Conservation (phyloP, 2,329 filamentous ascomycete species). For the Tolypocladium capitatum region DNA sequence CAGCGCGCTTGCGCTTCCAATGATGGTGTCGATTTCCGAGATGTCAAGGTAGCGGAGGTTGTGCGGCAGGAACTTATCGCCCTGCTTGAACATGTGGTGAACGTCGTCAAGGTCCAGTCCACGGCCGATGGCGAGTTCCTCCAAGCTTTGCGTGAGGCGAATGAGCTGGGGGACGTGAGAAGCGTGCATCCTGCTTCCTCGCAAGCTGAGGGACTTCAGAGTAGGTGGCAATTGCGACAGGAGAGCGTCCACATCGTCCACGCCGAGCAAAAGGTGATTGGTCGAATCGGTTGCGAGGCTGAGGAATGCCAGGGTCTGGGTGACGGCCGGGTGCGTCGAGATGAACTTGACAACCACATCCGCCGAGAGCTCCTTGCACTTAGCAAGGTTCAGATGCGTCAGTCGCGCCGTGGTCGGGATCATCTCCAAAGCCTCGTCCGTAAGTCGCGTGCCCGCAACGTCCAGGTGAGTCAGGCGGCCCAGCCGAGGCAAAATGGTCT, state of each 20-base stretch:
- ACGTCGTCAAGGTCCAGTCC: slow-evolving; percentile 53
- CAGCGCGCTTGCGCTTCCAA: slow-evolving; percentile 45
- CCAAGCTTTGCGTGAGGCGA: slow-evolving; percentile 53
- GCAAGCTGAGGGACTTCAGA: slow-evolving; percentile 61
- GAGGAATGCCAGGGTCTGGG: slow-evolving; percentile 51
- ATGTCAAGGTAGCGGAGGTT: slow-evolving; percentile 65
- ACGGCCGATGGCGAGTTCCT: slow-evolving; percentile 63
- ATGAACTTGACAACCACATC: slow-evolving; percentile 57
- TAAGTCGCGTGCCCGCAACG: slow-evolving; percentile 65
- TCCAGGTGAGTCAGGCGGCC: slow-evolving; percentile 62
- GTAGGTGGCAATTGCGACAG: slow-evolving; percentile 52
- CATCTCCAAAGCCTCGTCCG: slow-evolving; percentile 53
- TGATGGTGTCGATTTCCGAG: slow-evolving; percentile 46
- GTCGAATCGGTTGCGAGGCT: slow-evolving; percentile 61
- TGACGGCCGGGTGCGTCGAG: slow-evolving; percentile 55
- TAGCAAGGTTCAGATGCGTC: slow-evolving; percentile 66
- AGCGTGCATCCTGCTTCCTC: slow-evolving; percentile 56
- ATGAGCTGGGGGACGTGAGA: slow-evolving; percentile 51
- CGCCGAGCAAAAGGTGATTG: slow-evolving; percentile 57
- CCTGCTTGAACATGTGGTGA: slow-evolving; percentile 47
- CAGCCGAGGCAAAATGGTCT: slow-evolving; percentile 58
- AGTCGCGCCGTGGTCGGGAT: slow-evolving; percentile 60
- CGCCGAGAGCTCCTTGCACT: slow-evolving; percentile 58
- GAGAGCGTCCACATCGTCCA: slow-evolving; percentile 49
- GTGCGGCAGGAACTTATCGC: slow-evolving; percentile 33